Evolutionary conservation across 208 protist species (phyloP).

Genomic region (Trypanosoma brucei): DNA sequence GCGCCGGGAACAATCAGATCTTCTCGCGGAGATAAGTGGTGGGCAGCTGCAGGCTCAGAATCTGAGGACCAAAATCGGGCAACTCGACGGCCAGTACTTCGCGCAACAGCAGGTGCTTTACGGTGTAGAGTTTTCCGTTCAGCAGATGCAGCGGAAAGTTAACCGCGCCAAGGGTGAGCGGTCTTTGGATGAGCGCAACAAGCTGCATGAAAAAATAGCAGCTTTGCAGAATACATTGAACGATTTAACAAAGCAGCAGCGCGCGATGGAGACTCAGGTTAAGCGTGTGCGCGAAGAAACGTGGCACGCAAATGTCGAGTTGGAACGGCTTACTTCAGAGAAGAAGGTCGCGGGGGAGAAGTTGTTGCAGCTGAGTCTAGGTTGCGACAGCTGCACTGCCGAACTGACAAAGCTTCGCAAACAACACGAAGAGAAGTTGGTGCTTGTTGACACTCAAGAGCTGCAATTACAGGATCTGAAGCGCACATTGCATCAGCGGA

Average conservation of each 20-base stretch:
- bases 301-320: constrained; percentile 46
- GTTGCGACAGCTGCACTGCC: constrained; percentile 64
- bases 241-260: constrained; percentile 71
- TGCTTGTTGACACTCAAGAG: constrained; percentile 81
- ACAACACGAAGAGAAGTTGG: constrained; percentile 69
- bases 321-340: constrained; percentile 53
- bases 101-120: constrained; percentile 93
- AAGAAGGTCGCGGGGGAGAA: constrained; percentile 47
- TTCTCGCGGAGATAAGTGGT: constrained; percentile 81
- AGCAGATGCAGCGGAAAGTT: constrained; percentile 94
- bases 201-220: constrained; percentile 81
- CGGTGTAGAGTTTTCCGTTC: constrained; percentile 92
- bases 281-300: constrained; percentile 89
- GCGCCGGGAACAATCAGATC: constrained; percentile 46
- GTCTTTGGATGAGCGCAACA: constrained; percentile 87
- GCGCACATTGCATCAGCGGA: constrained; percentile 35
- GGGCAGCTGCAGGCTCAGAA: constrained; percentile 83
- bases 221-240: constrained; percentile 86
- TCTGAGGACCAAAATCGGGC: constrained; percentile 70
- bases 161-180: constrained; percentile 84
- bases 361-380: constrained; percentile 72
- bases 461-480: constrained; percentile 82
- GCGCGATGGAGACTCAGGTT: constrained; percentile 78
- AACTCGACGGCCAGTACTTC: constrained; percentile 83
- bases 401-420: constrained; percentile 51